These are phyloP conservation scores for Picea abies DNA, from an alignment of 83 land plant species.

Conservation along the genomic window DNA sequence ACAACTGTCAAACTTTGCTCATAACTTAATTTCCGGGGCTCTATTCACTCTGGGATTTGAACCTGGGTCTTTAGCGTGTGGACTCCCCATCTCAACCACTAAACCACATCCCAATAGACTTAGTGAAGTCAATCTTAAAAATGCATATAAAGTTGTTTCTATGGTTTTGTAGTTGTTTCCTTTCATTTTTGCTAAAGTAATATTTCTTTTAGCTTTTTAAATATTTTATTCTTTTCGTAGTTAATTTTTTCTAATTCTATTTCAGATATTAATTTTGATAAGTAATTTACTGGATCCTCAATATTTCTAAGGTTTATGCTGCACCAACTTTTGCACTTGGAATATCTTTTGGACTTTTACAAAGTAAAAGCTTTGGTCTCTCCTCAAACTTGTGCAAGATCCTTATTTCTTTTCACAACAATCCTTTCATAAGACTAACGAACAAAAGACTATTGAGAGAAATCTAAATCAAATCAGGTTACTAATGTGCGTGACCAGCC, in stretches of 20 bases:
- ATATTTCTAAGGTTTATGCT: not conserved
- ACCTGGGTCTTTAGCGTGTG: too few relatives aligned
- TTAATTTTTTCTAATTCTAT: too few relatives aligned
- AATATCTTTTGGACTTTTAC: not conserved
- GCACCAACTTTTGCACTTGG: not conserved
- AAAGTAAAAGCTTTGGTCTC: not conserved
- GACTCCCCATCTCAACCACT: too few relatives aligned
- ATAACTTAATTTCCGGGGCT: too few relatives aligned
- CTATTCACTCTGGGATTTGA: too few relatives aligned
- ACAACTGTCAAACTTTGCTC: too few relatives aligned
- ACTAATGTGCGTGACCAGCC: not conserved
- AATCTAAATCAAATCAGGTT: not conserved
- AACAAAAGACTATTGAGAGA: not conserved
- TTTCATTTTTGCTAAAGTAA: not conserved
- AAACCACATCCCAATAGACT: too few relatives aligned
- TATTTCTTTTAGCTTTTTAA: not conserved
- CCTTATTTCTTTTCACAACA: not conserved
- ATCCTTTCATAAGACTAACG: not conserved
- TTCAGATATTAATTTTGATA: too few relatives aligned
- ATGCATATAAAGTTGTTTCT: constrained; percentile 2
- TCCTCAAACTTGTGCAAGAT: not conserved
- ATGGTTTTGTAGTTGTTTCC: not conserved
- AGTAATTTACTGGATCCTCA: not conserved
- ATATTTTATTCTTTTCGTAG: not conserved
- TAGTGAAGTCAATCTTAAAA: too few relatives aligned